Evolutionary conservation across 257 asterid genomes (phyloP).

Genomic region (Salvia splendens): DNA sequence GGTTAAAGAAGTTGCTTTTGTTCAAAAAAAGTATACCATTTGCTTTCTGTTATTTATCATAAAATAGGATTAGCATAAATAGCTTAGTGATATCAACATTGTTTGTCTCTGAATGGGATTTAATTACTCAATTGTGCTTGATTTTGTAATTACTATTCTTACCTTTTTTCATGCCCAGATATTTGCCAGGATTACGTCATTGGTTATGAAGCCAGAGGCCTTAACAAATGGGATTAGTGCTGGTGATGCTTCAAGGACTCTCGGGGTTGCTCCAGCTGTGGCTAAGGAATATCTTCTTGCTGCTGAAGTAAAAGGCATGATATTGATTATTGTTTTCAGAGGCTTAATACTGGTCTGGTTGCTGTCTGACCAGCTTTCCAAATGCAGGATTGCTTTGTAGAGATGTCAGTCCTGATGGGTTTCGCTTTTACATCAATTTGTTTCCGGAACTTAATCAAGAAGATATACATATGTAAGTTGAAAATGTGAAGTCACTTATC

Average conservation of each 20-base stretch:
- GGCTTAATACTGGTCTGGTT: slow-evolving; percentile 21
- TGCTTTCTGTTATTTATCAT: slow-evolving; percentile 8
- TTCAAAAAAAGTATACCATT: neutral
- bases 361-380: slow-evolving; percentile 30
- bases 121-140: neutral
- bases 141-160: slow-evolving; percentile 6
- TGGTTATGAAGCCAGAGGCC: slow-evolving; percentile 68
- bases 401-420: slow-evolving; percentile 96
- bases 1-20: slow-evolving; percentile 6
- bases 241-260: slow-evolving; percentile 90
- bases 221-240: slow-evolving; percentile 76
- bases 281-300: slow-evolving; percentile 96
- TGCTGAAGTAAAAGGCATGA: slow-evolving; percentile 88
- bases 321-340: slow-evolving; percentile 10
- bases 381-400: slow-evolving; percentile 85
- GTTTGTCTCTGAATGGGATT: neutral
- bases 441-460: slow-evolving; percentile 64
- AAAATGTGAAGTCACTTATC: slow-evolving; percentile 10
- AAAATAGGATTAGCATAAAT: neutral
- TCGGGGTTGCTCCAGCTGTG: slow-evolving; percentile 97
- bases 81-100: neutral
- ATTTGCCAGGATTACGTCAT: slow-evolving; percentile 67
- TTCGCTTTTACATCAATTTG: slow-evolving; percentile 75
- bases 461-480: slow-evolving; percentile 63
- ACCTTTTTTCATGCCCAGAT: slow-evolving; percentile 46